Percentiles rank a stretch among this genome's conserved stretches.
phyloP scores from a whole-genome alignment of 495 filamentous ascomycete genomes.

The Pyrenopolyporus hunteri region DNA sequence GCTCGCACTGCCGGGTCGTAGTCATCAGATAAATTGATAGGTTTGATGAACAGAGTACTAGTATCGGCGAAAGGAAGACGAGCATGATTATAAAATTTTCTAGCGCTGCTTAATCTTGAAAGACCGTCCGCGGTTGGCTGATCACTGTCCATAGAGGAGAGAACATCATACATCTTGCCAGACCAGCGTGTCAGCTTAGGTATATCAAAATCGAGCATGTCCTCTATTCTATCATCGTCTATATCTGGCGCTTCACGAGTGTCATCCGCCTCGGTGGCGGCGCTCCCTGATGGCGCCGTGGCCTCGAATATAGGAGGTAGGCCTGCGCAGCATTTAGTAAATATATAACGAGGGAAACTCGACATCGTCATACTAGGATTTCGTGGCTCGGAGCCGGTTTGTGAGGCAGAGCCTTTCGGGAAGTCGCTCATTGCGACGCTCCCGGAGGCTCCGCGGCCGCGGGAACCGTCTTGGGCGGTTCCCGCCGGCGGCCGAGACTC shows the following conservation, averaged over 20 bases:
- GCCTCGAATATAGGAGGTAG: background rate
- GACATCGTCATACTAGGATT: constrained; percentile 11
- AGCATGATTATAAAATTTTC: constrained; percentile 21
- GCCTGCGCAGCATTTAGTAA: constrained; percentile 14
- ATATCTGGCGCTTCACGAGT: constrained; percentile 12
- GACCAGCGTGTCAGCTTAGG: constrained; percentile 40
- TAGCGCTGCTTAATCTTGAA: constrained; percentile 15
- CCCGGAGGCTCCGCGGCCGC: constrained; percentile 26
- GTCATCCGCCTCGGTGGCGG: constrained; percentile 1
- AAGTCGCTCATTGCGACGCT: constrained; percentile 30
- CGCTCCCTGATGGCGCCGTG: background rate
- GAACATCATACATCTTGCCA: constrained; percentile 20
- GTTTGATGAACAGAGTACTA: constrained; percentile 23
- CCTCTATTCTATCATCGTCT: constrained; percentile 31
- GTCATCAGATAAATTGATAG: constrained; percentile 17
- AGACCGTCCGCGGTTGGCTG: constrained; percentile 10
- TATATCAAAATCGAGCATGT: constrained; percentile 41
- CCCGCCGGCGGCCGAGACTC: constrained; percentile 5
- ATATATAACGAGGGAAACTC: background rate
- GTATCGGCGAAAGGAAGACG: constrained; percentile 23
- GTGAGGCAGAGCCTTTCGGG: constrained; percentile 9
- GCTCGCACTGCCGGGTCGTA: constrained; percentile 7
- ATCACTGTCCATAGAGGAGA: constrained; percentile 13
- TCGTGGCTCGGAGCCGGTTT: constrained; percentile 19
- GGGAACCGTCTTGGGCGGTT: constrained; percentile 25